A percentile compares a stretch with the other conserved stretches of the same genome.
These are phyloP conservation scores for Cystofilobasidium macerans DNA, from an alignment of 768 basidiomycete genomes.

Conservation along the genomic window DNA sequence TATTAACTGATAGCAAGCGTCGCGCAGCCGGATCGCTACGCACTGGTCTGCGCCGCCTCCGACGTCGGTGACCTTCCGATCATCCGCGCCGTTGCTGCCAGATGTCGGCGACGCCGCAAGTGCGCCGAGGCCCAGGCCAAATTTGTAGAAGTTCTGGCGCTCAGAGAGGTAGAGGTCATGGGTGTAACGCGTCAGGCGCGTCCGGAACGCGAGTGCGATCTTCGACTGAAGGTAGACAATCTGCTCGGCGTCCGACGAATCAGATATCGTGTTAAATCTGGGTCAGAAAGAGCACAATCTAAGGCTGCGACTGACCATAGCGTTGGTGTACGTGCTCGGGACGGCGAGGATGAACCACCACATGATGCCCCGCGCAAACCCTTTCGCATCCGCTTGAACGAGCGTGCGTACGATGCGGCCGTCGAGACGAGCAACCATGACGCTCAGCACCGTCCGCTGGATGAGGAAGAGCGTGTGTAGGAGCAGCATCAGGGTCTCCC, in stretches of 20 bases:
- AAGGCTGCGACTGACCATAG: slow-evolving; percentile 53
- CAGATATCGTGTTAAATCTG: background rate
- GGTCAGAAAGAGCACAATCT: background rate
- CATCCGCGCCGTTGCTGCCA: slow-evolving; percentile 31
- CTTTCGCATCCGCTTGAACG: slow-evolving; percentile 43
- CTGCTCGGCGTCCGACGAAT: slow-evolving; percentile 44
- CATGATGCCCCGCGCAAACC: slow-evolving; percentile 67
- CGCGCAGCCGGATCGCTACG: background rate
- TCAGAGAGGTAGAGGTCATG: slow-evolving; percentile 73
- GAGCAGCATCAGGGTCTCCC: slow-evolving; percentile 61
- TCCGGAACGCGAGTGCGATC: slow-evolving; percentile 68
- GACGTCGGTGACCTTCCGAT: background rate
- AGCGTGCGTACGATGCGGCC: slow-evolving; percentile 80
- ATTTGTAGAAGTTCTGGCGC: slow-evolving; percentile 41
- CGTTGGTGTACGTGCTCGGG: slow-evolving; percentile 90
- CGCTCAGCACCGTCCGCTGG: slow-evolving; percentile 70
- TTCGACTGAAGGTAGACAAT: slow-evolving; percentile 81
- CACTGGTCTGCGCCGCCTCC: slow-evolving; percentile 26
- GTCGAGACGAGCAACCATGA: slow-evolving; percentile 77
- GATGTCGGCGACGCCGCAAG: slow-evolving; percentile 18
- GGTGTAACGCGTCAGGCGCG: slow-evolving; percentile 76
- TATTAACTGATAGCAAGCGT: background rate
- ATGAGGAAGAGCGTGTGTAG: slow-evolving; percentile 78
- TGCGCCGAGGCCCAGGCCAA: slow-evolving; percentile 35
- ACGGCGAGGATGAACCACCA: slow-evolving; percentile 85